Percentiles rank a stretch among this genome's conserved stretches.
These are phyloP conservation scores for Ogataea minuta DNA, from an alignment of 805 yeast genomes.

Conservation along the genomic window DNA sequence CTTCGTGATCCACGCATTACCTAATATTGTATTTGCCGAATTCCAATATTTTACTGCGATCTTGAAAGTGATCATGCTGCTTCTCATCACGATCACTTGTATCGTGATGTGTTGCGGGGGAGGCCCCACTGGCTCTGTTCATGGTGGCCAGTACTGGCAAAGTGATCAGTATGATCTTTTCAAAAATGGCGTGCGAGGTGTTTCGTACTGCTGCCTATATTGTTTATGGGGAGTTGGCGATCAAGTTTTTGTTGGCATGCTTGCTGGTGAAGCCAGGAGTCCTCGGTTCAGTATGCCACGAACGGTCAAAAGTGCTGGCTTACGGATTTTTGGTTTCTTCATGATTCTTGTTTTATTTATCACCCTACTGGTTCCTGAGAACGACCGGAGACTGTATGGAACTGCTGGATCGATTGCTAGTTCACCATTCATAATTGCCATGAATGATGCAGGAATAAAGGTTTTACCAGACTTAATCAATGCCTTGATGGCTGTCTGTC, in stretches of 20 bases:
- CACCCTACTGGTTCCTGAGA: conserved; percentile 55
- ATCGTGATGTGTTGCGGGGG: conserved; percentile 17
- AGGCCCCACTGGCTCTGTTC: conserved; percentile 12
- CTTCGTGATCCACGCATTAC: conserved; percentile 11
- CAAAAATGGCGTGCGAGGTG: conserved; percentile 14
- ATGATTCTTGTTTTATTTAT: conserved; percentile 46
- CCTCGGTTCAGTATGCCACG: conserved; percentile 16
- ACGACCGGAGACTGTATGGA: conserved; percentile 46
- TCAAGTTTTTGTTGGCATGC: conserved; percentile 14
- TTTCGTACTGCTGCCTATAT: conserved; percentile 12
- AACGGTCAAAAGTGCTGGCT: conserved; percentile 14
- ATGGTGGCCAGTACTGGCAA: conserved; percentile 14
- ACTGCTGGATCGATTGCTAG: conserved; percentile 48
- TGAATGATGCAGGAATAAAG: conserved; percentile 54
- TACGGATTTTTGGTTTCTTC: conserved; percentile 36
- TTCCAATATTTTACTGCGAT: conserved; percentile 11
- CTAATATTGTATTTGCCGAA: conserved; percentile 14
- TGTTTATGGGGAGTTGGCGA: conserved; percentile 17
- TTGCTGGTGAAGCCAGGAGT: conserved; percentile 14
- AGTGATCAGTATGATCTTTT: conserved; percentile 9
- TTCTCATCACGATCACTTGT: conserved; percentile 9
- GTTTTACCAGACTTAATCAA: conserved; percentile 64
- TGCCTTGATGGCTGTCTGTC: conserved; percentile 55
- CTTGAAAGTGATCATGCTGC: conserved; percentile 10
- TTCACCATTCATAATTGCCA: conserved; percentile 70